Conservation (phyloP, 441 rosid genomes). For the Breynia disticha region DNA sequence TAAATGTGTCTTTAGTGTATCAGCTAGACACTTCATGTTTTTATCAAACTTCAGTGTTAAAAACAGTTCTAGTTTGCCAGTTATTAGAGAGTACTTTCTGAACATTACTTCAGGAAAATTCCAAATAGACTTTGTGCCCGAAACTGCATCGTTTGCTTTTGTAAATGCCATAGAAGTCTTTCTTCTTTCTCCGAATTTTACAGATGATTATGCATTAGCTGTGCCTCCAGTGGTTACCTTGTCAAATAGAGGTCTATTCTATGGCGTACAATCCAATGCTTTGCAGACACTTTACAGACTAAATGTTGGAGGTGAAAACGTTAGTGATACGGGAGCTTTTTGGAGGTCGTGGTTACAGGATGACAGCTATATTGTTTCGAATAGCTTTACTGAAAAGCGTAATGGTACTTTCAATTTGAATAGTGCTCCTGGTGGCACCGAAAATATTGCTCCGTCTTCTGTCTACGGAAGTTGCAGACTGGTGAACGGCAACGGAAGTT, state of each 20-base stretch:
- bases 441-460: conserved; percentile 18
- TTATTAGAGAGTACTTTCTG: conserved; percentile 21
- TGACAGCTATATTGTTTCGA: conserved; percentile 15
- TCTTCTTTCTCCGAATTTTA: conserved; percentile 22
- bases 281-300: conserved; percentile 35
- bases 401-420: background rate
- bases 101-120: conserved; percentile 15
- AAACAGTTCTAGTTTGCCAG: background rate
- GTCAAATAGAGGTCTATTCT: background rate
- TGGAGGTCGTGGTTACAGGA: conserved; percentile 42
- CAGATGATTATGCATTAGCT: background rate
- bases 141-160: conserved; percentile 22
- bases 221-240: conserved; percentile 1
- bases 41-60: conserved; percentile 23
- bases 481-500: conserved; percentile 3
- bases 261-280: conserved; percentile 14
- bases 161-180: conserved; percentile 43
- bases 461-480: conserved; percentile 32
- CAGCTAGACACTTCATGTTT: conserved; percentile 19
- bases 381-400: conserved; percentile 5
- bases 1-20: conserved; percentile 28
- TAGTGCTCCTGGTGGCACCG: background rate
- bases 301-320: conserved; percentile 37
- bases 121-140: conserved; percentile 14
- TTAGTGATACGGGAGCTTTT: conserved; percentile 25